Conservation (phyloP, 352 stramenopile genomes). For the Phytophthora hybrid region DNA sequence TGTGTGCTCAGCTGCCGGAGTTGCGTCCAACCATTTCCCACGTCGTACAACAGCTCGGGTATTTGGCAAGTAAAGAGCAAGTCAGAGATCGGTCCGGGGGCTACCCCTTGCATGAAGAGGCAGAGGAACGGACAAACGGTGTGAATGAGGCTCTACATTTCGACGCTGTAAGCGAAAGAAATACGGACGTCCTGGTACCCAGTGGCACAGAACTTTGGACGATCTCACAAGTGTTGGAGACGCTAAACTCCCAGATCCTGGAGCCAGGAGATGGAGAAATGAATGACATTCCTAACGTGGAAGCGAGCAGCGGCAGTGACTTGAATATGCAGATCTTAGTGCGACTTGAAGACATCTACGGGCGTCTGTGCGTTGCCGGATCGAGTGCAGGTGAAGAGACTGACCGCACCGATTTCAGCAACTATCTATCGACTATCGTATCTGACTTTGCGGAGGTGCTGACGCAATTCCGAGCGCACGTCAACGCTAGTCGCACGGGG, state of each 20-base stretch:
- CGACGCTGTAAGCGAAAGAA: neutral
- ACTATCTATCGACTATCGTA: slow-evolving; percentile 6
- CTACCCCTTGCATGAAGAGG: neutral
- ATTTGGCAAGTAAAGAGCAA: slow-evolving; percentile 15
- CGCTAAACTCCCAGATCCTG: slow-evolving; percentile 12
- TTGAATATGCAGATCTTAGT: slow-evolving; percentile 34
- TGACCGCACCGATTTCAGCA: neutral
- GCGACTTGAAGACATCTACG: slow-evolving; percentile 36
- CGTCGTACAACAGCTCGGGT: slow-evolving; percentile 36
- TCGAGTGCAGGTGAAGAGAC: neutral
- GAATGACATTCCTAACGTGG: neutral
- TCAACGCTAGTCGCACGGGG: slow-evolving; percentile 10
- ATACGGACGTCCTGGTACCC: slow-evolving; percentile 8
- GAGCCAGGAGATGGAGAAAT: neutral
- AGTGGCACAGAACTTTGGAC: neutral
- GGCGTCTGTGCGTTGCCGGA: slow-evolving; percentile 17
- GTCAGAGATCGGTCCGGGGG: neutral
- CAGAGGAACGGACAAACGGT: neutral
- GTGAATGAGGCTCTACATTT: neutral
- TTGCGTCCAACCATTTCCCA: slow-evolving; percentile 33
- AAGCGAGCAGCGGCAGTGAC: slow-evolving; percentile 16
- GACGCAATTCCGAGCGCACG: slow-evolving; percentile 28
- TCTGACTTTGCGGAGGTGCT: slow-evolving; percentile 20
- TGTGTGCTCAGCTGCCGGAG: slow-evolving; percentile 31
- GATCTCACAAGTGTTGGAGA: slow-evolving; percentile 19